Base-by-base conservation (phyloP, 2,329 filamentous ascomycete genomes). In the Aspergillus felis region DNA sequence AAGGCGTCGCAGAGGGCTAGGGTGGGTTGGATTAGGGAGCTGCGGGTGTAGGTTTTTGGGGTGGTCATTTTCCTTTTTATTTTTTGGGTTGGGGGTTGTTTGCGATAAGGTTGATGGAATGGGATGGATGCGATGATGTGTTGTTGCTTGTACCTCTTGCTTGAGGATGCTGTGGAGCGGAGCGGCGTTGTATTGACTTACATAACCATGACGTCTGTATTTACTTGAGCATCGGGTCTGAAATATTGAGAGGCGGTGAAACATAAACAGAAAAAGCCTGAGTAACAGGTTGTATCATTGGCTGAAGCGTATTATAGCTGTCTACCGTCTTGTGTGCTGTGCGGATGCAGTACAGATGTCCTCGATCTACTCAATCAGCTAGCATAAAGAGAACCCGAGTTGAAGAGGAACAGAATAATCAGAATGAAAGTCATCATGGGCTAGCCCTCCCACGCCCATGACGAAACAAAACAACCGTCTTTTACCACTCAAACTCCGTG, bases 1-100 rank as follows among this genome's bases (percentile, higher is more conserved):
- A 77, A 71, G 56, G 72, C 68, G 5, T 57, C 48, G 49, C 71
- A 66, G 64, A 76, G 65, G 54, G 63, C 54, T 20, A 66, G 63
- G 35, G 69, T 64, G 50, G 71, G 63, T 4, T 57, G 50, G 47
- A 69, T 59, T 47, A 74, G 65, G 29, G 61, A 48, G 51, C 57
- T 42, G 32, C 61, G 61, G 27, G 63, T 55, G 10, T 51, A 28
- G 57, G 61, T 64, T 51, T 48, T 57, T 41, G 20, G 25, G n/a
- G 29, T 51, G 17, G 49, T 55, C 47, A 38, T 22, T 41, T 32
- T 28, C 14, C 4, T 27, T n/a, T 28, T 35, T 7, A 7, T 32
- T 27, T 29, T 29, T 44, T 4, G 32, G 22, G 12, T 25, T 22
- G 50, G 14, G n/a, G 8, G 28, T 7, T 20, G 27, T 5, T n/a